Evolutionary conservation across 352 stramenopile species (phyloP).

Genomic region (Elongisporangium undulatum): DNA sequence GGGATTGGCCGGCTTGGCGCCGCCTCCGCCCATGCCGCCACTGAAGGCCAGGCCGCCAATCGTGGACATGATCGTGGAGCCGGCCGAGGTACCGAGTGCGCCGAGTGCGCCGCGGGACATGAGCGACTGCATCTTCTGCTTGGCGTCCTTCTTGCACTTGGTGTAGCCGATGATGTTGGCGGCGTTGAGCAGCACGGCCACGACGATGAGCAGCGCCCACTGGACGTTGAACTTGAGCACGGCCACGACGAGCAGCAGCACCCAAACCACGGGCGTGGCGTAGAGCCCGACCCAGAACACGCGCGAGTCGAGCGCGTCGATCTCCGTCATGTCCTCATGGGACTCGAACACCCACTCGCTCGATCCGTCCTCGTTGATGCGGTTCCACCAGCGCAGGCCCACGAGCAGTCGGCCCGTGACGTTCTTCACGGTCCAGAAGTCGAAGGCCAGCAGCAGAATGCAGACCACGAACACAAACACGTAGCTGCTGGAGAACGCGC

Average conservation of each 20-base stretch:
- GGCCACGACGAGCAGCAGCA: conserved; percentile 87
- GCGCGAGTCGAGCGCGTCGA: conserved; percentile 84
- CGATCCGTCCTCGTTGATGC: conserved; percentile 93
- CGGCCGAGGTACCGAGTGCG: conserved; percentile 55
- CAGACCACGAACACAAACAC: conserved; percentile 97
- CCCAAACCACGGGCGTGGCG: conserved; percentile 89
- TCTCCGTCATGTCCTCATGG: conserved; percentile 87
- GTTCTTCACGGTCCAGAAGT: conserved; percentile 99
- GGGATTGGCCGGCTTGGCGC: conserved; percentile 15
- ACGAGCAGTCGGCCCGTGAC: conserved; percentile 88
- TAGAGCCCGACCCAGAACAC: conserved; percentile 98
- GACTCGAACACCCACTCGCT: conserved; percentile 98
- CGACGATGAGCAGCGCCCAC: conserved; percentile 92
- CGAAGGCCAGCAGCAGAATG: conserved; percentile 94
- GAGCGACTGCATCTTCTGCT: conserved; percentile 79
- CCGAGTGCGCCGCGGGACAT: conserved; percentile 76
- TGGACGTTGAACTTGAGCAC: conserved; percentile 93
- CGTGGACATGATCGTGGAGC: conserved; percentile 73
- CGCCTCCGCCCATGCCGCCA: conserved; percentile 10
- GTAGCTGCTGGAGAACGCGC: conserved; percentile 89
- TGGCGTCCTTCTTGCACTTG: conserved; percentile 93
- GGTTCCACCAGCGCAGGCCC: conserved; percentile 97
- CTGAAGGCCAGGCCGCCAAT: conserved; percentile 66
- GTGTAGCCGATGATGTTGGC: conserved; percentile 99
- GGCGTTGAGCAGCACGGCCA: conserved; percentile 88